A percentile compares a stretch with the other conserved stretches of the same genome.
Conservation (phyloP, 2,329 filamentous ascomycete genomes). For the Byssochlamys sp. region DNA sequence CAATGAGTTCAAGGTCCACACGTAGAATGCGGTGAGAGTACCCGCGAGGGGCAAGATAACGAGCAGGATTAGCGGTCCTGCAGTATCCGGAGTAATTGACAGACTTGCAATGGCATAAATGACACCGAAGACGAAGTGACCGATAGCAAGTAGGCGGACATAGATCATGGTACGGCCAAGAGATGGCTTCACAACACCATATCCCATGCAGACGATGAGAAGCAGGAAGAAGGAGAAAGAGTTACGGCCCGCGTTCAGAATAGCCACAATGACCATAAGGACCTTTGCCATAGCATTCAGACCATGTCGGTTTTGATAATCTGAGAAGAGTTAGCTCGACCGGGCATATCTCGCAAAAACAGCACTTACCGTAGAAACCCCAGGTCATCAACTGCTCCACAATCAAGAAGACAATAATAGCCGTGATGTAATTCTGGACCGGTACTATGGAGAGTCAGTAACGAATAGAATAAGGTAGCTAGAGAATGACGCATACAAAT, state of each 20-base stretch:
- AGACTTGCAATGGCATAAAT: conserved; percentile 87
- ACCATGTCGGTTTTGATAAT: conserved; percentile 85
- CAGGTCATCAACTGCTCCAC: conserved; percentile 97
- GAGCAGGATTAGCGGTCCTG: conserved; percentile 79
- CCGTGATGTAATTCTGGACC: conserved; percentile 98
- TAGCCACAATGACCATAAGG: conserved; percentile 79
- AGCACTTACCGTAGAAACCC: conserved; percentile 76
- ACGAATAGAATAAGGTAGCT: background rate
- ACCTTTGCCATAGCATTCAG: conserved; percentile 73
- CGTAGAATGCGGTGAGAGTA: conserved; percentile 91
- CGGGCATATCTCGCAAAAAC: background rate
- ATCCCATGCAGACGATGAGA: conserved; percentile 98
- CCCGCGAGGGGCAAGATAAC: conserved; percentile 86
- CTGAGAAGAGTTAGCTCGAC: conserved; percentile 40
- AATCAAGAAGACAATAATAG: conserved; percentile 86
- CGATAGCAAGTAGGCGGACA: conserved; percentile 79
- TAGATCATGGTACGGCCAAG: conserved; percentile 90
- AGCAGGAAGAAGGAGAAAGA: conserved; percentile 97
- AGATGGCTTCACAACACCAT: conserved; percentile 90
- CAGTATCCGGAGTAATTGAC: conserved; percentile 77
- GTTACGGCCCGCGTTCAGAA: conserved; percentile 87
- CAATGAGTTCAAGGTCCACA: conserved; percentile 94
- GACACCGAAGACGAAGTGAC: conserved; percentile 88
- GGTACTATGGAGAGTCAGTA: conserved; percentile 52
- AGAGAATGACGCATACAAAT: conserved; percentile 52